These are phyloP conservation scores for Effrenium voratum DNA, from an alignment of 73 alveolate species.

Conservation along the genomic window DNA sequence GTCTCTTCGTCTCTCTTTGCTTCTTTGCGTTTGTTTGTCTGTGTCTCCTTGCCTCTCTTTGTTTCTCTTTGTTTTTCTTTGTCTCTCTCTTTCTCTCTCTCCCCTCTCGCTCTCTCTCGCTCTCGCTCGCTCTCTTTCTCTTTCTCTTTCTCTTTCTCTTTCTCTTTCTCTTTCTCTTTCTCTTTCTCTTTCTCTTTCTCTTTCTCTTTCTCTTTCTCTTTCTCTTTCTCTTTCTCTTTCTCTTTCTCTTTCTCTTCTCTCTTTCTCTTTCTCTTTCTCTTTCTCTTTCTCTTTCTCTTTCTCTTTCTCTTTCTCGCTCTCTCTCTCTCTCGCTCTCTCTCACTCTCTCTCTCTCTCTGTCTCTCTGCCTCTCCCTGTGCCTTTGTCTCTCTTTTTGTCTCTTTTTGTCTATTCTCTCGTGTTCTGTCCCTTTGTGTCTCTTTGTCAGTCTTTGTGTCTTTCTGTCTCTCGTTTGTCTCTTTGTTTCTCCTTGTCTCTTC, in stretches of 20 bases:
- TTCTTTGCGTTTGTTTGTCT: too few relatives aligned
- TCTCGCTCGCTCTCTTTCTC: background rate
- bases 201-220: background rate
- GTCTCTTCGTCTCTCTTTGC: too few relatives aligned
- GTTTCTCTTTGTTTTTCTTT: background rate
- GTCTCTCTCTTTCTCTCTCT: background rate
- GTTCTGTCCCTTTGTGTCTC: background rate
- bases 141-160: background rate
- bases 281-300: background rate
- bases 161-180: background rate
- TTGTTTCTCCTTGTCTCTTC: conserved; percentile 1
- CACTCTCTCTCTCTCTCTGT: background rate
- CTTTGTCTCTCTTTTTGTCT: background rate
- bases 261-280: background rate
- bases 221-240: background rate
- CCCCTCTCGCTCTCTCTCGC: background rate
- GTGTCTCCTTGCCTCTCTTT: too few relatives aligned
- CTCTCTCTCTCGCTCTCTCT: background rate
- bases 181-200: background rate
- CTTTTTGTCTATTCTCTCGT: background rate
- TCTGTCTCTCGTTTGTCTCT: background rate
- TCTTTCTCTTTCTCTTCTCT: background rate
- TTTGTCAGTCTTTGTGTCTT: background rate
- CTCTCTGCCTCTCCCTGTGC: background rate
- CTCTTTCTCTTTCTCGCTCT: background rate